Conservation (phyloP, 2,329 filamentous ascomycete species). For the Sporothrix variecibatus region DNA sequence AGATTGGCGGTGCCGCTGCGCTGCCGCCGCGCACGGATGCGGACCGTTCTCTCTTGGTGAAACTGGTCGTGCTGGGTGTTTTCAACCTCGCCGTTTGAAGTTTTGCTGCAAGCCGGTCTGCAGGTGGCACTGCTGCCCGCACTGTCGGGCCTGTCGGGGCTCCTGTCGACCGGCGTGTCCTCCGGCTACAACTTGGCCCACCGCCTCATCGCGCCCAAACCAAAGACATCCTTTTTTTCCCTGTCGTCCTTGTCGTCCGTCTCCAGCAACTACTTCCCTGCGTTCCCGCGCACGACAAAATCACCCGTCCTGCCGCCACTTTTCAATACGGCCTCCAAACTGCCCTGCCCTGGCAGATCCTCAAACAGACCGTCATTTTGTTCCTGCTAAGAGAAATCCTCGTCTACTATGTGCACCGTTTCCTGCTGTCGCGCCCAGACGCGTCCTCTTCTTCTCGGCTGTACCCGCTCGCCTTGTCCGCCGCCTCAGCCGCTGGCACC, state of each 20-base stretch:
- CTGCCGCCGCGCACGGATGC: slow-evolving; percentile 49
- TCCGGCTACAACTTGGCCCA: neutral
- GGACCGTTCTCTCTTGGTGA: slow-evolving; percentile 38
- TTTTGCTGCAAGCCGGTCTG: slow-evolving; percentile 47
- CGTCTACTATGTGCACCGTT: slow-evolving; percentile 74
- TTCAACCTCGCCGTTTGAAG: slow-evolving; percentile 51
- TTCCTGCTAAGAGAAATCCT: slow-evolving; percentile 57
- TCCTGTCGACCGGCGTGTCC: neutral
- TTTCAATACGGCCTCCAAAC: slow-evolving; percentile 51
- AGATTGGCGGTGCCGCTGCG: slow-evolving; percentile 60
- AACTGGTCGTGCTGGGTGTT: slow-evolving; percentile 44
- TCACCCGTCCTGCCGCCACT: slow-evolving; percentile 32
- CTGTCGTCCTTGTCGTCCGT: neutral
- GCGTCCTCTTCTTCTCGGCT: slow-evolving; percentile 28
- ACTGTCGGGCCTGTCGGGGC: slow-evolving; percentile 33
- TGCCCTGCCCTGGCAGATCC: slow-evolving; percentile 57
- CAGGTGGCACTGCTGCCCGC: slow-evolving; percentile 45
- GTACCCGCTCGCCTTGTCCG: slow-evolving; percentile 38
- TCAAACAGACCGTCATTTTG: slow-evolving; percentile 51
- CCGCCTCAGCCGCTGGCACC: slow-evolving; percentile 36
- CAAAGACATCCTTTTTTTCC: neutral
- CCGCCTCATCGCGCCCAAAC: neutral
- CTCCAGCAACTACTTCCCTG: neutral
- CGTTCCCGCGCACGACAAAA: neutral
- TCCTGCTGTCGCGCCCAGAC: slow-evolving; percentile 50